Percentiles rank a stretch among this genome's conserved stretches.
These are phyloP conservation scores for Hysterium pulicare DNA, from an alignment of 2,329 filamentous ascomycete species.

Conservation along the genomic window DNA sequence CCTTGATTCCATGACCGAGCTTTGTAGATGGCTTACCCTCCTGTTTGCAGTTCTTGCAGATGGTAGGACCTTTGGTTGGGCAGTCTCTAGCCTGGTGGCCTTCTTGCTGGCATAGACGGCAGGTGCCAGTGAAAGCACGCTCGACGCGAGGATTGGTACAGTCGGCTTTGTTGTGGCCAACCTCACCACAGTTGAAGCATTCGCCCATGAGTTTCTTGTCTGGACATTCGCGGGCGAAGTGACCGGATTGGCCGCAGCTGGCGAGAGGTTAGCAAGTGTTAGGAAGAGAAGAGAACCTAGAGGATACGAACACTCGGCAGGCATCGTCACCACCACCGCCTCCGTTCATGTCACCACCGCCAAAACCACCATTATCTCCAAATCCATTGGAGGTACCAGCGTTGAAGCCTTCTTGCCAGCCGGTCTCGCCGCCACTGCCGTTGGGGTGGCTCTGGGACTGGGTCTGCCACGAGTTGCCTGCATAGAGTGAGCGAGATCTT, in stretches of 20 bases:
- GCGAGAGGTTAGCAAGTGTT: conserved; percentile 21
- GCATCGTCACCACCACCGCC: conserved; percentile 21
- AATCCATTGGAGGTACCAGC: conserved; percentile 11
- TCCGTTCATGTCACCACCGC: conserved; percentile 10
- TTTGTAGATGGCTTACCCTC: conserved; percentile 23
- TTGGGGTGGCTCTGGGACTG: too few species aligned
- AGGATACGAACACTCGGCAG: conserved; percentile 41
- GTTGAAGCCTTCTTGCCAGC: background rate
- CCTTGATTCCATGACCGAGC: background rate
- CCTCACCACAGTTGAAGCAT: conserved; percentile 61
- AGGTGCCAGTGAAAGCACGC: conserved; percentile 54
- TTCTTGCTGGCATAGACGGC: conserved; percentile 54
- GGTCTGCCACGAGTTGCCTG: too few species aligned
- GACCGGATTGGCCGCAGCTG: conserved; percentile 43
- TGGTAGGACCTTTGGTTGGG: conserved; percentile 53
- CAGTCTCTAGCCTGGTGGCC: conserved; percentile 62
- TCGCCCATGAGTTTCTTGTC: conserved; percentile 43
- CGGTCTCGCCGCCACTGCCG: background rate
- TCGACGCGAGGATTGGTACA: conserved; percentile 56
- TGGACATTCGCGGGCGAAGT: conserved; percentile 50
- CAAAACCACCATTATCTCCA: conserved; percentile 11
- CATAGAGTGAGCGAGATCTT: too few species aligned
- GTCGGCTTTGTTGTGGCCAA: conserved; percentile 60
- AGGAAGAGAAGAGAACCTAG: background rate
- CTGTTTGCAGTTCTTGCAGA: conserved; percentile 54